Base-by-base conservation (phyloP, 306 rosid genomes). In the Neltuma alba region DNA sequence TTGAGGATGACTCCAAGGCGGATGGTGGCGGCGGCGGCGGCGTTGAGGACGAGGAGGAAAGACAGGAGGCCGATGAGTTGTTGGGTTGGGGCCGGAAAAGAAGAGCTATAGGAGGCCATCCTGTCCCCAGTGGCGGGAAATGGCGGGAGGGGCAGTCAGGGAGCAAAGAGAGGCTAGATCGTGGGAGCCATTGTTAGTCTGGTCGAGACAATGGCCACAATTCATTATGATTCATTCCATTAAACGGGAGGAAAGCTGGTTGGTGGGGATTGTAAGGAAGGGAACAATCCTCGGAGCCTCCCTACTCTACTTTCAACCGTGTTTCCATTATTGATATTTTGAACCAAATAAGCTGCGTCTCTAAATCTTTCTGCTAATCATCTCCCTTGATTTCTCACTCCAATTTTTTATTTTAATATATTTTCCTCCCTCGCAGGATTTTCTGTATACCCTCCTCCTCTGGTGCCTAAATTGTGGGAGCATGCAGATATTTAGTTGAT, bases 81-180 rank as follows among this genome's bases (percentile, higher is more conserved):
- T 21, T 55, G 62, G 62, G 62, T 2, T 23, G 3, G 62, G 62
- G 14, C 30, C 27, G 15, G 5, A 55, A 23, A 84, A 20, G 61
- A 68, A 80, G 77, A 81, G 55, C 72, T 87, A 87, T 89, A 93
- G 88, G 75, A 50, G 90, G 96, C 98, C 98, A 92, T 94, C 92
- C 95, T 88, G 95, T 84, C 88, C 78, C 74, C 74, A 33, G 54
- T 40, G 87, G 70, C 15, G 72, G 66, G 40, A 48, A 65, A 85
- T 21, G 70, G 80, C 13, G 70, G 42, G 44, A 65, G 70, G 47
- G 54, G 47, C 5, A 36, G 45, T 83, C 68, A 81, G 82, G 55
- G 70, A 28, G 74, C 47, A 33, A 55, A 69, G 40, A 76, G 79
- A 57, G 90, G 84, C 61, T 80, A 81, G 71, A 77, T 87, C 83